Percentiles rank a stretch among this genome's conserved stretches.
Evolutionary conservation across 2,329 filamentous ascomycete species (phyloP).

Genomic region (Bretziella fagacearum): DNA sequence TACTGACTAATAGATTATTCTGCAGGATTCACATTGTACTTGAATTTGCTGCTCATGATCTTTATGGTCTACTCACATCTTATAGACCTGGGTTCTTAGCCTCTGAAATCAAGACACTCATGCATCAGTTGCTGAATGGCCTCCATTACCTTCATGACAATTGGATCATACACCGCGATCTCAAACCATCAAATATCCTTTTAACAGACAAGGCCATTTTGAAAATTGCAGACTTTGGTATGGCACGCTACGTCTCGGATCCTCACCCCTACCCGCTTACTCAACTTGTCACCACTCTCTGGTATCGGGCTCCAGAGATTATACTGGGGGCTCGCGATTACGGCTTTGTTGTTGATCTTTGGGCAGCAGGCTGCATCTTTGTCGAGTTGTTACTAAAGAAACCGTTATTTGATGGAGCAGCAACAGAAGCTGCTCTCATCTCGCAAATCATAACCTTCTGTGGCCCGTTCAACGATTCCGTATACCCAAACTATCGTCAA

Average conservation of each 20-base stretch:
- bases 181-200: conserved; percentile 86
- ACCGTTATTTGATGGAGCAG: conserved; percentile 60
- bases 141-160: conserved; percentile 72
- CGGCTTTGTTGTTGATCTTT: conserved; percentile 68
- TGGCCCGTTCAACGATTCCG: conserved; percentile 64
- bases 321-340: conserved; percentile 68
- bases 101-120: conserved; percentile 80
- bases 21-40: conserved; percentile 78
- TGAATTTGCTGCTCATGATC: conserved; percentile 93
- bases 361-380: conserved; percentile 93
- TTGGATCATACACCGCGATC: conserved; percentile 85
- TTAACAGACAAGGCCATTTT: conserved; percentile 89
- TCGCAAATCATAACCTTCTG: conserved; percentile 78
- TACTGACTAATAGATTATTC: background rate
- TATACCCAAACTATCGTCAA: conserved; percentile 74
- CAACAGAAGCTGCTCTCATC: conserved; percentile 84
- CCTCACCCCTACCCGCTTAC: conserved; percentile 63
- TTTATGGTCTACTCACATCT: conserved; percentile 81
- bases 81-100: conserved; percentile 89
- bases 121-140: conserved; percentile 66
- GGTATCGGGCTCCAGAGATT: conserved; percentile 88
- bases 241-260: conserved; percentile 78
- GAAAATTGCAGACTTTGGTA: conserved; percentile 95
- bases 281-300: conserved; percentile 85
- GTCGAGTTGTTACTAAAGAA: conserved; percentile 74